phyloP scores from a whole-genome alignment of 495 filamentous ascomycete genomes.

The Penicillium psychrofluorescens region DNA sequence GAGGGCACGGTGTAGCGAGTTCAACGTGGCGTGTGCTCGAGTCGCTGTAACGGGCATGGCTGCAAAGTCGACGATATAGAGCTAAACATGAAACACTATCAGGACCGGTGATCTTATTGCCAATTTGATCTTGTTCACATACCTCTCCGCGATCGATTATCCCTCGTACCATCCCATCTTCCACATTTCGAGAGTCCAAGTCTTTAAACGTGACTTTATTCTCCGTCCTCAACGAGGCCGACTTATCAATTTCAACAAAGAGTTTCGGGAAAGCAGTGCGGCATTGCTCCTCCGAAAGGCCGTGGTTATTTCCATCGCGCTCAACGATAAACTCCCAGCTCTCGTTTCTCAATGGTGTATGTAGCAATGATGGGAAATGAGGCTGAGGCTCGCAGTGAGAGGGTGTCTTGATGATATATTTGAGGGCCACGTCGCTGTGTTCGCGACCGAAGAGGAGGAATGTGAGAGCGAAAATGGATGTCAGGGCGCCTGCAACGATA shows the following conservation, averaged over 20 bases:
- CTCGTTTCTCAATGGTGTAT: constrained; percentile 1
- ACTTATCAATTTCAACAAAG: constrained; percentile 36
- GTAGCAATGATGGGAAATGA: constrained; percentile 1
- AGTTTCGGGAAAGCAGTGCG: constrained; percentile 36
- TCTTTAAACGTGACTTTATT: constrained; percentile 23
- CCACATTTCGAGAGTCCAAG: constrained; percentile 19
- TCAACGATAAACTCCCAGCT: constrained; percentile 26
- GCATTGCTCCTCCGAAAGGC: constrained; percentile 35
- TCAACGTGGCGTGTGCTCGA: constrained; percentile 32
- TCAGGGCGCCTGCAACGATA: constrained; percentile 21
- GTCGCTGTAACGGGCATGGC: constrained; percentile 25
- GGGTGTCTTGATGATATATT: constrained; percentile 17
- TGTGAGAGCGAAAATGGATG: constrained; percentile 23
- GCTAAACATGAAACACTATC: constrained; percentile 9
- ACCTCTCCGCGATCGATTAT: constrained; percentile 37
- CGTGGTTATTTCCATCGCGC: constrained; percentile 31
- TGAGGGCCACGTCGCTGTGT: constrained; percentile 11
- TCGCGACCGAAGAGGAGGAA: constrained; percentile 19
- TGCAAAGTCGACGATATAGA: constrained; percentile 33
- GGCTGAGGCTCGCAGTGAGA: background rate
- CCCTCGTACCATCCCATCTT: constrained; percentile 32
- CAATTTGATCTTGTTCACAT: constrained; percentile 1
- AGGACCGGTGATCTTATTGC: background rate
- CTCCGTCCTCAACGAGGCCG: constrained; percentile 11
- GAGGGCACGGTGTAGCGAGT: constrained; percentile 32